Conservation (phyloP, 2,329 filamentous ascomycete species). For the Penicillium sp. region DNA sequence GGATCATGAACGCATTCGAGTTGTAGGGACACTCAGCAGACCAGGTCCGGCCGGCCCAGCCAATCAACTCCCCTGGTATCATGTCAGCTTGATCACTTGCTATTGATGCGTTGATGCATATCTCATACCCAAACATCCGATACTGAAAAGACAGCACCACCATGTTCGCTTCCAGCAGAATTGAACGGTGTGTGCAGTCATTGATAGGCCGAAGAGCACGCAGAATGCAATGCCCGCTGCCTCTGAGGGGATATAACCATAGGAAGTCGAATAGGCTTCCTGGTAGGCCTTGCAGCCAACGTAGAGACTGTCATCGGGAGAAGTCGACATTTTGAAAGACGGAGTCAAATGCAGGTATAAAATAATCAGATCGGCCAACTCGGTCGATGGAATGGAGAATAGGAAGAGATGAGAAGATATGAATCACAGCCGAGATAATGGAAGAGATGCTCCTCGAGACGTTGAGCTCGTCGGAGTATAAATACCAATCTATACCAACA, state of each 20-base stretch:
- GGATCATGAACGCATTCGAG: conserved; percentile 34
- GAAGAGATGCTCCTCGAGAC: too few species aligned
- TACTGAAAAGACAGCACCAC: conserved; percentile 39
- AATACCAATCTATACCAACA: too few species aligned
- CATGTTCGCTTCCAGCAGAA: conserved; percentile 38
- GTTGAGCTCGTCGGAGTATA: too few species aligned
- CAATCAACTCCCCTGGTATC: conserved; percentile 8
- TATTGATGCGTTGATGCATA: background rate
- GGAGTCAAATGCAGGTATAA: background rate
- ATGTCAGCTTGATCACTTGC: background rate
- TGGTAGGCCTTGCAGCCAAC: background rate
- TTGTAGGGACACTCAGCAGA: conserved; percentile 51
- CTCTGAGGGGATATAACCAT: conserved; percentile 37
- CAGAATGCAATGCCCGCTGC: conserved; percentile 36
- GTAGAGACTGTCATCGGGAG: background rate
- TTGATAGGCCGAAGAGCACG: conserved; percentile 35
- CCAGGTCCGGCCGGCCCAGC: conserved; percentile 44
- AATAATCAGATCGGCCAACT: background rate
- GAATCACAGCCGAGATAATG: too few species aligned
- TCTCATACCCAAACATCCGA: conserved; percentile 38
- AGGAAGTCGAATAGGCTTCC: conserved; percentile 18
- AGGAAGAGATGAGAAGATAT: too few species aligned
- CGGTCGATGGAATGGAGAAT: too few species aligned
- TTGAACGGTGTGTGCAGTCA: conserved; percentile 37
- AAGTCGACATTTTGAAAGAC: background rate